These are phyloP conservation scores for Colletotrichum spinosum DNA, from an alignment of 2,329 filamentous ascomycete species.

Conservation along the genomic window DNA sequence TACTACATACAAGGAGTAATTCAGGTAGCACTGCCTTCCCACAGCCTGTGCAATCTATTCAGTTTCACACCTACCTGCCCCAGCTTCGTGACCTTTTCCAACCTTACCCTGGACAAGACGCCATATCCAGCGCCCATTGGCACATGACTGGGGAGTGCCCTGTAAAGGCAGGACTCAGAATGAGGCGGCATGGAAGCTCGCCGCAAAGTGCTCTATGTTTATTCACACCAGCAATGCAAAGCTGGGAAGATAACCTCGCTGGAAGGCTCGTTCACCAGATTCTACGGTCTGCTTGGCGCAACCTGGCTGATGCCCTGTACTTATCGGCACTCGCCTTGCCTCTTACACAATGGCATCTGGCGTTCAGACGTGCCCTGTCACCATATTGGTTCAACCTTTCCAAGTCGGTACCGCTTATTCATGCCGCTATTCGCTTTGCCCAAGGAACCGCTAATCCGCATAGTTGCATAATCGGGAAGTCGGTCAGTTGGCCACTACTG, in stretches of 20 bases:
- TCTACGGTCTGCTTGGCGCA: conserved; percentile 14
- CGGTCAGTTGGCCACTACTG: conserved; percentile 19
- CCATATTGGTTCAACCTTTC: conserved; percentile 24
- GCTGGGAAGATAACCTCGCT: background rate
- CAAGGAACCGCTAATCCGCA: conserved; percentile 20
- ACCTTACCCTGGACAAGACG: conserved; percentile 29
- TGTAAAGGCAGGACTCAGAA: conserved; percentile 35
- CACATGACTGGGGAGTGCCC: conserved; percentile 36
- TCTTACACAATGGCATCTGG: conserved; percentile 12
- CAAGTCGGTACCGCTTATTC: conserved; percentile 10
- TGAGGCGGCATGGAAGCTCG: conserved; percentile 36
- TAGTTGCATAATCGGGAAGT: conserved; percentile 27
- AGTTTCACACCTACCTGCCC: conserved; percentile 20
- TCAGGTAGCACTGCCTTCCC: background rate
- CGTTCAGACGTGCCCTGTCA: conserved; percentile 31
- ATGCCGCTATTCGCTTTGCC: conserved; percentile 31
- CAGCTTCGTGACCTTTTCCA: conserved; percentile 5
- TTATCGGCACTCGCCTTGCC: conserved; percentile 4
- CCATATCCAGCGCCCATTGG: conserved; percentile 29
- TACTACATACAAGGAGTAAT: too few relatives aligned
- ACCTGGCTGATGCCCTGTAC: conserved; percentile 13
- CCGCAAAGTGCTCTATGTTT: conserved; percentile 21
- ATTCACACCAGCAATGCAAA: conserved; percentile 26
- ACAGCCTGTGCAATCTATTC: conserved; percentile 5
- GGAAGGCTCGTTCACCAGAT: conserved; percentile 23